These are phyloP conservation scores for Mycena amicta DNA, from an alignment of 768 basidiomycete genomes.

Conservation along the genomic window DNA sequence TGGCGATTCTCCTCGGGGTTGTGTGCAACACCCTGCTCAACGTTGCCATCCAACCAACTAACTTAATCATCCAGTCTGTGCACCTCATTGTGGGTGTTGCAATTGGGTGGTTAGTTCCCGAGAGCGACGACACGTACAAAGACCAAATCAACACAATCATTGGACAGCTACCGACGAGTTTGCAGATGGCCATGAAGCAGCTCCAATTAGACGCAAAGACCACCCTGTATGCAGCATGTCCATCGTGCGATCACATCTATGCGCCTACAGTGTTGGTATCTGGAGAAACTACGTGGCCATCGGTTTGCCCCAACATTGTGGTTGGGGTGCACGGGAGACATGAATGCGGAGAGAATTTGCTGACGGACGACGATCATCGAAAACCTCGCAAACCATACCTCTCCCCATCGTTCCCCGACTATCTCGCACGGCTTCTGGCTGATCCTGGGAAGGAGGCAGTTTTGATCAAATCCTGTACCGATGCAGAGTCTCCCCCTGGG, in stretches of 20 bases:
- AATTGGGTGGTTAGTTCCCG: background rate
- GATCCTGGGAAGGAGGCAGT: background rate
- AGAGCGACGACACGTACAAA: background rate
- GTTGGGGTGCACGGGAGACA: too few relatives aligned
- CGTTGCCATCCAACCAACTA: constrained; percentile 4
- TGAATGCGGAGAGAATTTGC: too few relatives aligned
- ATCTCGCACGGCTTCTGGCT: background rate
- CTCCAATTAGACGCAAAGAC: constrained; percentile 8
- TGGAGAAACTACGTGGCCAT: background rate
- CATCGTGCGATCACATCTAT: constrained; percentile 5
- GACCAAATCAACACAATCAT: background rate
- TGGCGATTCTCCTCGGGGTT: constrained; percentile 24
- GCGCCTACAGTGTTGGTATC: background rate
- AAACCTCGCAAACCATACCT: constrained; percentile 1
- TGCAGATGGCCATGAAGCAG: background rate
- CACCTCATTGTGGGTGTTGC: constrained; percentile 17
- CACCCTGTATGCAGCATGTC: constrained; percentile 2
- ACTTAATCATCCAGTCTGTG: constrained; percentile 25
- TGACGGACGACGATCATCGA: too few relatives aligned
- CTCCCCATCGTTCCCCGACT: constrained; percentile 1
- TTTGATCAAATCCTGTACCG: background rate
- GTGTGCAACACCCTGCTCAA: constrained; percentile 24
- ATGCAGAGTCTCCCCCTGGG: background rate
- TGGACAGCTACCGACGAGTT: background rate
- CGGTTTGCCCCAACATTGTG: background rate